These are phyloP conservation scores for Phialophora chinensis DNA, from an alignment of 2,329 filamentous ascomycete species.

Conservation along the genomic window DNA sequence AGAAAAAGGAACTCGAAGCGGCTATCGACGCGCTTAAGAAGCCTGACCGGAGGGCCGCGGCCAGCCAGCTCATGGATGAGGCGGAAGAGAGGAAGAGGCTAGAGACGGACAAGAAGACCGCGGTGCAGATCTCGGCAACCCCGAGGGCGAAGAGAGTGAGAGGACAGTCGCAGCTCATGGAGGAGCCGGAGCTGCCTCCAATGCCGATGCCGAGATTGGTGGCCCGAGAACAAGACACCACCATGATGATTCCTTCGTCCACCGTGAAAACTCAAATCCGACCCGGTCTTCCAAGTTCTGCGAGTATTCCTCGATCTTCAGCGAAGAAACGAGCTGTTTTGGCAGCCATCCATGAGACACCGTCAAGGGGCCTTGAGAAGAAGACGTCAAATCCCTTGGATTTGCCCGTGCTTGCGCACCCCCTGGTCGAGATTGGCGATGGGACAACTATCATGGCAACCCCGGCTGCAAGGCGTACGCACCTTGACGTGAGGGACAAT, in stretches of 20 bases:
- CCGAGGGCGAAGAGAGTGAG: constrained; percentile 49
- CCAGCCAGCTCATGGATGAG: constrained; percentile 53
- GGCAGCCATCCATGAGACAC: constrained; percentile 48
- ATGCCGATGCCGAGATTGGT: constrained; percentile 29
- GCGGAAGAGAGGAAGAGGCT: constrained; percentile 47
- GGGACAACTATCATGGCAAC: constrained; percentile 23
- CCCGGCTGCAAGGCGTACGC: constrained; percentile 20
- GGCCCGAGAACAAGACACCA: constrained; percentile 16
- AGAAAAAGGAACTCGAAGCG: constrained; percentile 56
- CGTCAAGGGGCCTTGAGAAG: constrained; percentile 45
- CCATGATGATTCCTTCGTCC: constrained; percentile 39
- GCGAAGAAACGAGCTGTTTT: constrained; percentile 37
- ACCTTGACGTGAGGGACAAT: constrained; percentile 28
- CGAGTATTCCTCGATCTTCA: constrained; percentile 27
- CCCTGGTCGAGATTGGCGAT: neutral
- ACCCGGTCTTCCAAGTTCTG: constrained; percentile 31
- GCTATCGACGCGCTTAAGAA: constrained; percentile 56
- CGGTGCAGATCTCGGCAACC: constrained; percentile 58
- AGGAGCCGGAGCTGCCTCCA: constrained; percentile 30
- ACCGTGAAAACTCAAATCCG: constrained; percentile 40
- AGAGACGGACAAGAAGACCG: constrained; percentile 42
- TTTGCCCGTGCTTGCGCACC: constrained; percentile 7
- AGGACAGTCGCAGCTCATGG: constrained; percentile 16
- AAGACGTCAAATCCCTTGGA: constrained; percentile 34
- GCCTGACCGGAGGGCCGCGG: constrained; percentile 54